Evolutionary conservation across 2,329 filamentous ascomycete species (phyloP).

Genomic region (Aspergillus fumigatiaffinis): DNA sequence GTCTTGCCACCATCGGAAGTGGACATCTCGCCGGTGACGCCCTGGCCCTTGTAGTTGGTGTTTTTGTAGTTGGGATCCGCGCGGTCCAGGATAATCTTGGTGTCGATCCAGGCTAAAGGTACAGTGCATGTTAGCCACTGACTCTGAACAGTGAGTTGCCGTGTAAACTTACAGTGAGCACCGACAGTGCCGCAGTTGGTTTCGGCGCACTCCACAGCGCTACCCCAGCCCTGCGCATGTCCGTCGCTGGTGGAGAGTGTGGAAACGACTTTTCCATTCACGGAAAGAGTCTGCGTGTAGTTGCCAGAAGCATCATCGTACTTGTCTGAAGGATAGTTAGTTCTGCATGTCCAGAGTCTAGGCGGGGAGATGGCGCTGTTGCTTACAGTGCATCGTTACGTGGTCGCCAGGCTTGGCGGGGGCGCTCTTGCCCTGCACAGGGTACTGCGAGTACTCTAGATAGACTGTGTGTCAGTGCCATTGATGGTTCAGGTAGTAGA

Average conservation of each 20-base stretch:
- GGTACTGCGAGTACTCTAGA: slow-evolving; percentile 20
- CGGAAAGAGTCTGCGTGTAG: slow-evolving; percentile 39
- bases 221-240: slow-evolving; percentile 43
- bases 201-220: slow-evolving; percentile 40
- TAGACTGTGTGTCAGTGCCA: background rate
- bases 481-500: background rate
- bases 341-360: background rate
- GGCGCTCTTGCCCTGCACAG: slow-evolving; percentile 28
- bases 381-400: slow-evolving; percentile 41
- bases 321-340: slow-evolving; percentile 23
- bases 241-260: slow-evolving; percentile 45
- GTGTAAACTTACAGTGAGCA: slow-evolving; percentile 30
- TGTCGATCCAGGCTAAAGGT: slow-evolving; percentile 37
- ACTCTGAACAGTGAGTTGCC: background rate
- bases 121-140: background rate
- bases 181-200: slow-evolving; percentile 40
- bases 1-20: slow-evolving; percentile 42
- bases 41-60: slow-evolving; percentile 32
- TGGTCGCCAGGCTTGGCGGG: slow-evolving; percentile 25
- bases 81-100: slow-evolving; percentile 34
- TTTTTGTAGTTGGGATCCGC: slow-evolving; percentile 33
- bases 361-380: background rate
- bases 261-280: slow-evolving; percentile 38
- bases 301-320: slow-evolving; percentile 38
- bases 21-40: slow-evolving; percentile 40